Base-by-base conservation (phyloP, 2,329 filamentous ascomycete genomes). In the Aspergillus pseudoglaucus region DNA sequence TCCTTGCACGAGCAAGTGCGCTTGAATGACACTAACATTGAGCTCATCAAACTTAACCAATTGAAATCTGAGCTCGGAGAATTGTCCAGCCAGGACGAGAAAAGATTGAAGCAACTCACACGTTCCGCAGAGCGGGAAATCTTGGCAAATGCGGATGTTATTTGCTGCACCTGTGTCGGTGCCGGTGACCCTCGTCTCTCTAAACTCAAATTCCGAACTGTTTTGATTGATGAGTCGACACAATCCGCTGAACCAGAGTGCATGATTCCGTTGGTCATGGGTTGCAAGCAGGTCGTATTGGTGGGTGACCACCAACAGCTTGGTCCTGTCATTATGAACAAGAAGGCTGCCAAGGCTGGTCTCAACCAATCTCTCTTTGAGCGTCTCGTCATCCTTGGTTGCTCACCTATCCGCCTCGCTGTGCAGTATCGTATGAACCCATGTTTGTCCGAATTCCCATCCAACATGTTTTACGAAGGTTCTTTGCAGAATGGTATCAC, bases 401-500 rank as follows among this genome's bases (percentile, higher is more conserved):
- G 90, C 60, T 84, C 86, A 35, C 93, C 93, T 6, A 96, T 96
- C 58, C 87, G 91, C 46, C 80, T 98, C 47, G 95, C 95, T 59
- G 90, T 95, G 33, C 93, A 98, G 67, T 98, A 98, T 67, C 91
- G 93, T 64, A 98, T 98, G 93, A 93, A 98, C 64, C 93, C 93
- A 22, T 96, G 91, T 64, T 78, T 98, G 38, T 97, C 93, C 1
- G 87, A 95, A 61, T 98, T 98, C 62, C 93, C 93, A 0, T 97
- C 91, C 50, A 97, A 97, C 73, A 97, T 98, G 93, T 98, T 98
- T 69, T 98, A 98, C 70, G 93, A 97, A 61, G 93, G 93, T 17
- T 93, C 89, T 47, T 78, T 98, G 47, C 93, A 98, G 69, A 98
- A 98, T 59, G 93, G 93, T 64, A 88, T 98, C 42, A 95, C 90